Percentiles rank a stretch among this genome's conserved stretches.
phyloP scores from a whole-genome alignment of 345 rosid genomes.

The Rhizophora mangle region DNA sequence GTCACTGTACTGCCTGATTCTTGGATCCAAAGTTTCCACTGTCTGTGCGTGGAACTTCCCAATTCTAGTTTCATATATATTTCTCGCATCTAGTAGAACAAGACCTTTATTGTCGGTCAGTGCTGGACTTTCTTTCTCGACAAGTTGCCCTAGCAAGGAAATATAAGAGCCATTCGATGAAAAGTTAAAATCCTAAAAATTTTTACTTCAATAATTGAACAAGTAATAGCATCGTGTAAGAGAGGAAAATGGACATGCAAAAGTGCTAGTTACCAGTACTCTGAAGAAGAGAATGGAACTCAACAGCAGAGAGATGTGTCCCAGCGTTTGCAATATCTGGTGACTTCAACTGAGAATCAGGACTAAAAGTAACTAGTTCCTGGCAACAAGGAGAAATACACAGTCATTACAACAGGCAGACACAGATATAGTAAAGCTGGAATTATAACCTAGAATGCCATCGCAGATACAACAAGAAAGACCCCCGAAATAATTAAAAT shows the following conservation, averaged over 20 bases:
- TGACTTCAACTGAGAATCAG: conserved; percentile 53
- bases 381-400: conserved; percentile 18
- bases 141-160: conserved; percentile 30
- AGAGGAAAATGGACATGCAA: neutral
- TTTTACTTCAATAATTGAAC: neutral
- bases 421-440: no score
- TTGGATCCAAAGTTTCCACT: conserved; percentile 81
- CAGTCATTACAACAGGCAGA: neutral
- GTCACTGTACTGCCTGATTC: conserved; percentile 90
- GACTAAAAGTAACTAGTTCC: conserved; percentile 89
- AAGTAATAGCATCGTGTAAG: neutral
- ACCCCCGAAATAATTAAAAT: no score
- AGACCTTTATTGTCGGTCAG: conserved; percentile 35
- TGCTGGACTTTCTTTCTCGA: conserved; percentile 21
- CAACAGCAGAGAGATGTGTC: conserved; percentile 73
- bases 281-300: conserved; percentile 79
- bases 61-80: conserved; percentile 86
- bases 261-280: conserved; percentile 44
- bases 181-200: neutral
- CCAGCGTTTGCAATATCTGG: conserved; percentile 82
- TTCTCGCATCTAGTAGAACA: conserved; percentile 87
- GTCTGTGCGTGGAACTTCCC: conserved; percentile 64
- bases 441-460: neutral
- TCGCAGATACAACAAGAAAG: no score
- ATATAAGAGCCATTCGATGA: neutral